Conservation (phyloP, 2,329 filamentous ascomycete species). For the Verticillium tricorpus region DNA sequence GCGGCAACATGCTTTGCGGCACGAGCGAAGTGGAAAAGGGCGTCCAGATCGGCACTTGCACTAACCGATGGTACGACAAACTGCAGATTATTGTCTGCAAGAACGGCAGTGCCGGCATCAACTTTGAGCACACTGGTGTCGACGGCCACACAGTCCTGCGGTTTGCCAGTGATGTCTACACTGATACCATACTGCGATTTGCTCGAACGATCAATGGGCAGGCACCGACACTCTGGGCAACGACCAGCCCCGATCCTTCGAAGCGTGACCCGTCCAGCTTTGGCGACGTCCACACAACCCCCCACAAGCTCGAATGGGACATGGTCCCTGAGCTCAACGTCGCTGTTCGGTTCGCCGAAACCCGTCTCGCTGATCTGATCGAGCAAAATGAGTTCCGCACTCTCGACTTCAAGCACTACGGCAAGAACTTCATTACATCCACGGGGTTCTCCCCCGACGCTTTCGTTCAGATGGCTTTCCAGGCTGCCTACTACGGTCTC, state of each 20-base stretch:
- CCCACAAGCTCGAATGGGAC: slow-evolving; percentile 96
- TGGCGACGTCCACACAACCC: slow-evolving; percentile 87
- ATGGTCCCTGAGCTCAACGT: slow-evolving; percentile 90
- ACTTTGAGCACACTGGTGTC: slow-evolving; percentile 97
- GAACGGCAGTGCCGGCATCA: slow-evolving; percentile 97
- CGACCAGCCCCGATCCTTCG: slow-evolving; percentile 83
- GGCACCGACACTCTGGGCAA: slow-evolving; percentile 87
- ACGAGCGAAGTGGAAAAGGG: slow-evolving; percentile 88
- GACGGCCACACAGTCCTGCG: slow-evolving; percentile 95
- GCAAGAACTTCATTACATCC: slow-evolving; percentile 95
- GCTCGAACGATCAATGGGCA: slow-evolving; percentile 92
- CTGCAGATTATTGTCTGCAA: slow-evolving; percentile 98
- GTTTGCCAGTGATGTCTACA: slow-evolving; percentile 95
- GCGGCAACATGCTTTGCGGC: slow-evolving; percentile 97
- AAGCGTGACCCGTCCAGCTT: slow-evolving; percentile 90
- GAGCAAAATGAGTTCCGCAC: slow-evolving; percentile 95
- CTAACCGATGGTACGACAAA: slow-evolving; percentile 99
- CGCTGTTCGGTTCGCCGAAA: slow-evolving; percentile 92
- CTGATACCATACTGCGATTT: slow-evolving; percentile 94
- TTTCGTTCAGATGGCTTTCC: slow-evolving; percentile 98
- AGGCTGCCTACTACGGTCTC: slow-evolving; percentile 94
- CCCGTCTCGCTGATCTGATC: slow-evolving; percentile 86
- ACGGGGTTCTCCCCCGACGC: slow-evolving; percentile 97
- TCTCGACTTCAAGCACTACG: slow-evolving; percentile 82
- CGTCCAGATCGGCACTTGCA: slow-evolving; percentile 95